These are phyloP conservation scores for Thuidium tamariscinum DNA, from an alignment of 225 moss, liverwort and hornwort species.

Conservation along the genomic window DNA sequence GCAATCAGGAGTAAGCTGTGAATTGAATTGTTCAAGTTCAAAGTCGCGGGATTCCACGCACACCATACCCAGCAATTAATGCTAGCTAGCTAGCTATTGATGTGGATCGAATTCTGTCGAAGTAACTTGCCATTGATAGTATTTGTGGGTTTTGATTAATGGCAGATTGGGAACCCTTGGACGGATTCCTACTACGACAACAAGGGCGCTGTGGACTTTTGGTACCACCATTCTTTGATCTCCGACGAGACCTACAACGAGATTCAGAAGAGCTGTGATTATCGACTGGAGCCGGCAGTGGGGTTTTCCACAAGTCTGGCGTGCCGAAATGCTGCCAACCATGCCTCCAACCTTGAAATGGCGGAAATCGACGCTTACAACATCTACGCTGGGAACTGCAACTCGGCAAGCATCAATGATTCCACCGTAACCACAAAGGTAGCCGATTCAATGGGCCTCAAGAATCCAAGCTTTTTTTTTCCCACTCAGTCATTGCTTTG, in stretches of 20 bases:
- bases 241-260: slow-evolving; percentile 47
- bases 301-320: slow-evolving; percentile 29
- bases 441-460: background rate
- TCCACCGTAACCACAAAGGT: background rate
- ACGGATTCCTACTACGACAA: slow-evolving; percentile 87
- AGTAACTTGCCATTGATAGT: background rate
- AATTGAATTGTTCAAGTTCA: background rate
- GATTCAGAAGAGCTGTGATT: slow-evolving; percentile 49
- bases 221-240: slow-evolving; percentile 77
- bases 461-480: too few species aligned
- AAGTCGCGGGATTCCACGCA: background rate
- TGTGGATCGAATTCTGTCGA: background rate
- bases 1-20: background rate
- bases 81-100: background rate
- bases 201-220: slow-evolving; percentile 76
- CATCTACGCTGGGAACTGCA: slow-evolving; percentile 54
- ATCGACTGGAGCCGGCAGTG: slow-evolving; percentile 43
- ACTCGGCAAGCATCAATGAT: slow-evolving; percentile 26
- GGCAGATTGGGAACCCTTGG: slow-evolving; percentile 87
- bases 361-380: slow-evolving; percentile 50
- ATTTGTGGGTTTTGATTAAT: background rate
- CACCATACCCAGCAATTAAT: background rate
- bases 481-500: background rate
- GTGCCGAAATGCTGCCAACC: slow-evolving; percentile 41
- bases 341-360: slow-evolving; percentile 47